phyloP scores from a whole-genome alignment of 768 basidiomycete species.

The Boletus rufocinnamomeus region DNA sequence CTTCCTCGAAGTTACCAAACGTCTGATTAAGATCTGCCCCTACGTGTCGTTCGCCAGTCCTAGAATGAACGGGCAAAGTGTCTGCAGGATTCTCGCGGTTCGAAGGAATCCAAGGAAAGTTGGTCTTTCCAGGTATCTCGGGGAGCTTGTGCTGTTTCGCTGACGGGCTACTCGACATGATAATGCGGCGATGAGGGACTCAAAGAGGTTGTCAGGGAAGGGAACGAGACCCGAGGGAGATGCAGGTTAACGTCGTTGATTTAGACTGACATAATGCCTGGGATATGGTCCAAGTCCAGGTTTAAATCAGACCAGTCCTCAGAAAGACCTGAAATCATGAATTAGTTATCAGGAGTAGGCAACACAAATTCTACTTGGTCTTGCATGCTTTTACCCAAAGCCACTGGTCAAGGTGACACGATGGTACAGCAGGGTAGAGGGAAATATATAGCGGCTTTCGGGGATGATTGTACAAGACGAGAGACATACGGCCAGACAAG shows the following conservation, averaged over 20 bases:
- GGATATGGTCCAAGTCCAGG: constrained; percentile 3
- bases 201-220: not conserved
- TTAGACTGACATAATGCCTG: not conserved
- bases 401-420: constrained; percentile 7
- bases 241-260: not conserved
- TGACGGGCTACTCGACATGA: constrained; percentile 17
- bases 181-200: not conserved
- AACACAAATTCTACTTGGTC: constrained; percentile 10
- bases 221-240: not conserved
- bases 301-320: constrained; percentile 20
- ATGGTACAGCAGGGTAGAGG: constrained; percentile 10
- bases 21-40: constrained; percentile 1
- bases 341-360: not conserved
- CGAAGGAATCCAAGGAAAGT: not conserved
- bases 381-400: not conserved
- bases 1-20: constrained; percentile 14
- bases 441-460: constrained; percentile 21
- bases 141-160: constrained; percentile 10
- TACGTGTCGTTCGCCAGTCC: not conserved
- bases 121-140: constrained; percentile 1
- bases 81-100: not conserved
- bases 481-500: constrained; percentile 24
- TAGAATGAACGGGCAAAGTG: constrained; percentile 1
- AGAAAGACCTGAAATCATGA: constrained; percentile 3
- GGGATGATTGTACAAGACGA: constrained; percentile 26